Percentiles rank a stretch among this genome's conserved stretches.
Conservation (phyloP, 2,329 filamentous ascomycete genomes). For the Penicillium sp. region DNA sequence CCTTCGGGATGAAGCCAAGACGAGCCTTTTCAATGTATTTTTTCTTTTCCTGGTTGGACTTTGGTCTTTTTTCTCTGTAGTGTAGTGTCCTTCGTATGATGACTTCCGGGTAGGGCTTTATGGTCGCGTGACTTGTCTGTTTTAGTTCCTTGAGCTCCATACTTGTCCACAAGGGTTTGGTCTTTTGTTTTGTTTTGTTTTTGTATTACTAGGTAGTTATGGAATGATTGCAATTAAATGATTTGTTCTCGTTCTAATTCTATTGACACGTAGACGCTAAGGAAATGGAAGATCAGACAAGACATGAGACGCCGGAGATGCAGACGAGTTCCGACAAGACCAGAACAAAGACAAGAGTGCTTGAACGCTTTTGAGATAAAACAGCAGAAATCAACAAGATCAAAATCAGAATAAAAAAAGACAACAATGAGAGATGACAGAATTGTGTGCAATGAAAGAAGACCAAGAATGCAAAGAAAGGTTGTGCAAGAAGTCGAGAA, state of each 20-base stretch:
- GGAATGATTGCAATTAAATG: background rate
- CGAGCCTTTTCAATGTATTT: background rate
- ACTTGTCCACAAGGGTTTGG: background rate
- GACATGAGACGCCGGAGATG: conserved; percentile 2
- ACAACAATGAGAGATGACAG: background rate
- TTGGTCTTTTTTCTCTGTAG: background rate
- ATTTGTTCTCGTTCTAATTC: background rate
- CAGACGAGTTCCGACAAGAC: background rate
- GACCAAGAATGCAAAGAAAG: background rate
- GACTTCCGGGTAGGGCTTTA: background rate
- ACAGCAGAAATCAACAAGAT: background rate
- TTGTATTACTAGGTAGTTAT: background rate
- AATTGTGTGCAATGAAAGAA: background rate
- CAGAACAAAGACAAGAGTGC: conserved; percentile 1
- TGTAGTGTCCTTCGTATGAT: background rate
- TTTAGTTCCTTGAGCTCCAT: background rate
- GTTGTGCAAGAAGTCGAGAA: background rate
- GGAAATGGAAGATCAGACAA: background rate
- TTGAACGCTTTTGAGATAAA: conserved; percentile 8
- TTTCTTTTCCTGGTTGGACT: background rate
- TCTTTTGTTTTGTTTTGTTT: background rate
- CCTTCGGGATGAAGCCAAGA: conserved; percentile 14
- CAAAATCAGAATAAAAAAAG: background rate
- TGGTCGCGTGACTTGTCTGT: background rate
- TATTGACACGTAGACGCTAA: conserved; percentile 2